Evolutionary conservation across 441 rosid genomes (phyloP), one percentile per base, ranked within the genome.

Genomic region (Adansonia rubrostipa): DNA sequence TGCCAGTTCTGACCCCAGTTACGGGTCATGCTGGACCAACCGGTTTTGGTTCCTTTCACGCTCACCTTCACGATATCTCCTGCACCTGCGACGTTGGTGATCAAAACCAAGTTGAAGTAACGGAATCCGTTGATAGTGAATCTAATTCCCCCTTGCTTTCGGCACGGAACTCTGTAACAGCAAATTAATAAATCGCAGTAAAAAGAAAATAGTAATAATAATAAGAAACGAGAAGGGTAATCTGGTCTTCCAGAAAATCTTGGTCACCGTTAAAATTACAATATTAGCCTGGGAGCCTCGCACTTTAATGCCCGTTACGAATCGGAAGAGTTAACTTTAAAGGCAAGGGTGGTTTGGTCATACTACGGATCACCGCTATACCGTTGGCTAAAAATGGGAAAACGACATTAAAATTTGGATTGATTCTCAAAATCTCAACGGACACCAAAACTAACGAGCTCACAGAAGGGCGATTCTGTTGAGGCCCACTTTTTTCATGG

Each of bases 1-100:
- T 89, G 92, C 94, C 94, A 90, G 67, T 89, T 90, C 66, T 90
- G 94, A 53, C 94, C 94, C 94, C 94, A 89, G 82, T 91, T 89
- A 1, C 92, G 89, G 82, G 92, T 91, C 76, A 91, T 86, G 75
- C 81, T 80, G 74, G 89, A 1, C 94, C 92, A 91, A 3, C 67
- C 80, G 0, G 92, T 91, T 11, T 84, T 85, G 65, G 85, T 33
- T 22, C 94, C 94, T 69, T 87, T 91, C 5, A 91, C 79, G 82
- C 87, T 87, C n/a, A 89, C 89, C 64, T 81, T 81, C 78, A 77
- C 79, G 44, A 90, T 79, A 63, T 89, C 88, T 22, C 94, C 94
- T 3, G 94, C 91, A 13, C 94, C 92, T 4, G 92, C 94, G 24
- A 90, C 94, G 84, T 90, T 90, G 72, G 91, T 89, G 24, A 90